Percentiles rank a stretch among this genome's conserved stretches.
These are phyloP conservation scores for Quercus bicolor DNA, from an alignment of 306 rosid species.

Conservation along the genomic window DNA sequence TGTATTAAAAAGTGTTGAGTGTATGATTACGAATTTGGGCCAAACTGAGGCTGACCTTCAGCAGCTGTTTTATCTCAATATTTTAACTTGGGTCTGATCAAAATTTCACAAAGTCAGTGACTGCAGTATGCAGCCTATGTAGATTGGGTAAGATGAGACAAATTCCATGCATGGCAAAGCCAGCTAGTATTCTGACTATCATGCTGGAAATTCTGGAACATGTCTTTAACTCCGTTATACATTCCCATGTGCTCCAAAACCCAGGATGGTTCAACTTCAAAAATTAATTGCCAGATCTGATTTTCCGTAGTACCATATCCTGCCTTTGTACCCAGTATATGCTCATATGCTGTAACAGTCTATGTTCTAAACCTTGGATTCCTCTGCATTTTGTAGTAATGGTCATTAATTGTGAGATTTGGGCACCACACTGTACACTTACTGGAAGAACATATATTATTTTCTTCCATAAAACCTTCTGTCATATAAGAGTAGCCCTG, in stretches of 20 bases:
- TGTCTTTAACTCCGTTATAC: neutral
- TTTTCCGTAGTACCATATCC: slow-evolving; percentile 21
- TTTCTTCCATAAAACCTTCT: no score
- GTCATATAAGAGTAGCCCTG: no score
- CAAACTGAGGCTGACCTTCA: neutral
- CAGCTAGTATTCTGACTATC: slow-evolving; percentile 13
- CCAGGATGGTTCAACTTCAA: neutral
- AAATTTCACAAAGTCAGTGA: neutral
- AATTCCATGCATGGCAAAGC: neutral
- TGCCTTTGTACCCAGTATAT: neutral
- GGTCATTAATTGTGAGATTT: neutral
- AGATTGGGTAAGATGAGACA: neutral
- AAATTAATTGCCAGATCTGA: slow-evolving; percentile 11
- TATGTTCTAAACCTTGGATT: slow-evolving; percentile 3
- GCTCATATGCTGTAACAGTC: neutral
- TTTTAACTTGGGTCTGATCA: neutral
- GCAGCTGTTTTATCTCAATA: neutral
- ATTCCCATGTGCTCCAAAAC: slow-evolving; percentile 13
- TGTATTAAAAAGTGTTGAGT: no score
- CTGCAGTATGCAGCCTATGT: neutral
- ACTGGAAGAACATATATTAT: no score
- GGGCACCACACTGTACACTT: neutral
- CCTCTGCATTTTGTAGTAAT: neutral
- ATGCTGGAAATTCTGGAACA: slow-evolving; percentile 3
- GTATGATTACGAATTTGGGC: neutral